phyloP scores from a whole-genome alignment of 441 rosid genomes.

The Dalechampia spathulata region DNA sequence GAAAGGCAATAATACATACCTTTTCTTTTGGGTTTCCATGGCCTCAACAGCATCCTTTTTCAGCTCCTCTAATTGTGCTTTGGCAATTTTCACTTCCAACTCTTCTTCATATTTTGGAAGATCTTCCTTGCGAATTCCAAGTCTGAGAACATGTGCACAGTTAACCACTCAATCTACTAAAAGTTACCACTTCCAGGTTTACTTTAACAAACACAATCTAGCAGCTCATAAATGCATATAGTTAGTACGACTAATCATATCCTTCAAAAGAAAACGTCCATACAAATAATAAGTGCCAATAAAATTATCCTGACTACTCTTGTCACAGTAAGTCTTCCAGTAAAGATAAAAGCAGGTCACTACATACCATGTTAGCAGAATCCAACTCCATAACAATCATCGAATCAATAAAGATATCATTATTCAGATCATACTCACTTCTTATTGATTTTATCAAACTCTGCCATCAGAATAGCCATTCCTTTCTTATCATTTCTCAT shows the following conservation, averaged over 20 bases:
- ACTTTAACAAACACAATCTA: too few species aligned
- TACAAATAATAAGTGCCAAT: too few species aligned
- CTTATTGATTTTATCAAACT: conserved; percentile 85
- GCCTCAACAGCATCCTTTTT: conserved; percentile 85
- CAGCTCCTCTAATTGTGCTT: conserved; percentile 84
- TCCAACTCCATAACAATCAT: too few species aligned
- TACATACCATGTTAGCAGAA: too few species aligned
- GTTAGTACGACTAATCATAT: too few species aligned
- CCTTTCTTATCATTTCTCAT: conserved; percentile 87
- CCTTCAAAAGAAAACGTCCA: too few species aligned
- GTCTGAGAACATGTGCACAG: conserved; percentile 47
- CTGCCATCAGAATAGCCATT: conserved; percentile 78
- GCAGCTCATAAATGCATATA: too few species aligned
- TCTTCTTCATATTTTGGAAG: conserved; percentile 88
- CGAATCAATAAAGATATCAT: not conserved
- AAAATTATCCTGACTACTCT: too few species aligned
- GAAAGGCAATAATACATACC: conserved; percentile 37
- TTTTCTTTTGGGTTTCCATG: conserved; percentile 88
- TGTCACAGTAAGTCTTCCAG: too few species aligned
- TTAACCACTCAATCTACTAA: too few species aligned
- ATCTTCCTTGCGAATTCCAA: conserved; percentile 80
- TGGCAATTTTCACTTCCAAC: conserved; percentile 72
- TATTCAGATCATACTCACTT: conserved; percentile 46
- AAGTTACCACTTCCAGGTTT: too few species aligned
- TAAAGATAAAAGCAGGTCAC: too few species aligned